Evolutionary conservation across 176 grass and related monocot species (phyloP), one percentile per base, ranked within the genome.

Genomic region (Phyllostachys edulis): DNA sequence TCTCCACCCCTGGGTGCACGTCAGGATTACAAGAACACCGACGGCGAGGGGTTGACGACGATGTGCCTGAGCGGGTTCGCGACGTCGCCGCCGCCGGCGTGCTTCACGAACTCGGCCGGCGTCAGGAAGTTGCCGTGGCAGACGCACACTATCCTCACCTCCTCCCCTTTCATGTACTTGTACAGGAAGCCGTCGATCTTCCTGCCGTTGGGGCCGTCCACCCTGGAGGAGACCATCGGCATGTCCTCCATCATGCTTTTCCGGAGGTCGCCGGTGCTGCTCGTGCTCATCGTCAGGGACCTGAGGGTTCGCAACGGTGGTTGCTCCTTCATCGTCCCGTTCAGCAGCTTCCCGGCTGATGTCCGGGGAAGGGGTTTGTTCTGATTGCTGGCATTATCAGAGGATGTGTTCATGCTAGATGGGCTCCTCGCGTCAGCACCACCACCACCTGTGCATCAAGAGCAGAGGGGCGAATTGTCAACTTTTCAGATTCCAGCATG

Each of bases 101-200:
- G 97, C 77, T 79, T 89, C 26, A 99, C 93, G 69, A 99, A 99
- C 81, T 99, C 91, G 2, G 90, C 79, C 9, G 97, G 97, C 10
- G 93, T 99, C 5, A 94, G 91, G 84, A 99, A 99, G 85, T 51
- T 86, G 80, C 97, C 97, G 41, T 99, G 97, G 90, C 97, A 99
- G 36, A 99, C 91, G 68, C 97, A 99, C 23, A 99, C 93, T 80
- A 99, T 99, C 34, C 93, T 63, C 71, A 99, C 93, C 72, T 96
- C 90, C 72, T 89, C 90, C 15, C 88, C 91, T 45, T 94, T 92
- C 76, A 75, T 54, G 75, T 92, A 99, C 72, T 91, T 99, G 90
- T 99, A 99, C 27, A 99, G 86, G 90, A 99, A 96, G 5, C 93
- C 97, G 68, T 96, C 97, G 9, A 90, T 87, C 76, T 80, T 92